Conservation (phyloP, 1,284 basidiomycete genomes). For the Moesziomyces antarcticus region DNA sequence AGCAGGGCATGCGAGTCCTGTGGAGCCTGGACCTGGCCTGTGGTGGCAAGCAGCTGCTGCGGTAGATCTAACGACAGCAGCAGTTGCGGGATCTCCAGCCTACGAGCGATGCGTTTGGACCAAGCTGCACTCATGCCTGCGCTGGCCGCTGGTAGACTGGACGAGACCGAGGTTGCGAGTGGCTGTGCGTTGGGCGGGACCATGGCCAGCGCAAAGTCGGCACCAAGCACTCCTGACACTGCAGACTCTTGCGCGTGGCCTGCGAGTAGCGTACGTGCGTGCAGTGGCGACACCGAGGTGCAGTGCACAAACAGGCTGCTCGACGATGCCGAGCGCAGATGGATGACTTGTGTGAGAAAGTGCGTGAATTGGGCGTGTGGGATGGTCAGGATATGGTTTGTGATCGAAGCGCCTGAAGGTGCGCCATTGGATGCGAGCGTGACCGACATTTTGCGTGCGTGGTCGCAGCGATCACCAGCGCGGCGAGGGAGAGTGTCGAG, state of each 20-base stretch:
- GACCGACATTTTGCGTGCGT: no score
- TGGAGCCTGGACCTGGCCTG: slow-evolving; percentile 10
- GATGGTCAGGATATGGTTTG: slow-evolving; percentile 32
- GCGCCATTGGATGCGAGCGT: no score
- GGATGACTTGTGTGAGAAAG: slow-evolving; percentile 32
- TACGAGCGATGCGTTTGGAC: slow-evolving; percentile 26
- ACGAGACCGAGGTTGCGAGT: slow-evolving; percentile 3
- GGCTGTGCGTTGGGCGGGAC: slow-evolving; percentile 2
- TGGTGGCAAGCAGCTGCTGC: slow-evolving; percentile 1
- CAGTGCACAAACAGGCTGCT: slow-evolving; percentile 30
- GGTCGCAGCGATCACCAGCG: no score
- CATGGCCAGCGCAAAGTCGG: slow-evolving; percentile 52
- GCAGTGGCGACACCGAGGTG: slow-evolving; percentile 8
- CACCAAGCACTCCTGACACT: slow-evolving; percentile 8
- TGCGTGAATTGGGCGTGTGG: slow-evolving; percentile 12
- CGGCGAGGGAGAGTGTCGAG: no score
- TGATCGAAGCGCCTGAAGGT: slow-evolving; percentile 2
- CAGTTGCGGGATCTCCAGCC: slow-evolving; percentile 41
- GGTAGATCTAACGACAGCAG: slow-evolving; percentile 53
- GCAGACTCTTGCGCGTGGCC: background rate
- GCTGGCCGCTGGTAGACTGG: slow-evolving; percentile 4
- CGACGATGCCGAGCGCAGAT: slow-evolving; percentile 3
- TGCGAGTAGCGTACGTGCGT: slow-evolving; percentile 9
- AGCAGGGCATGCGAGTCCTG: slow-evolving; percentile 42
- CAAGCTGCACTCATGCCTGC: slow-evolving; percentile 16